Conservation (phyloP, 371 early-diverging fungal species). For the Phascolomyces articulosus region DNA sequence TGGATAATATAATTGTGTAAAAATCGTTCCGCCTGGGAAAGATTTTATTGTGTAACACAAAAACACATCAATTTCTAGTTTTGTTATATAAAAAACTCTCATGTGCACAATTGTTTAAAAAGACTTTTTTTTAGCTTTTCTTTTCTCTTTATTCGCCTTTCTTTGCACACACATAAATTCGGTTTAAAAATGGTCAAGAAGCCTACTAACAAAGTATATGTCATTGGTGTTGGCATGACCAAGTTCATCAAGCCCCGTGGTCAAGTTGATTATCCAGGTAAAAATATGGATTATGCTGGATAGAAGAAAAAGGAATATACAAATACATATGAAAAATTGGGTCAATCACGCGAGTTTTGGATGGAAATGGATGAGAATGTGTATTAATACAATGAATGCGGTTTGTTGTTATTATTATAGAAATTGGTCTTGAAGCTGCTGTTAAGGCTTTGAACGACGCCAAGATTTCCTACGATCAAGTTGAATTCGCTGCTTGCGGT, state of each 20-base stretch:
- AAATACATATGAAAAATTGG: too few species aligned
- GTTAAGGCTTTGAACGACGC: constrained; percentile 79
- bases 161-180: neutral
- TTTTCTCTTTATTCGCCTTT: constrained; percentile 10
- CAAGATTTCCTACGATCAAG: constrained; percentile 64
- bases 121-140: neutral
- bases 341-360: too few species aligned
- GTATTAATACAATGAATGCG: too few species aligned
- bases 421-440: constrained; percentile 73
- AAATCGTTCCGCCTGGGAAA: too few species aligned
- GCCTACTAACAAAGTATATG: constrained; percentile 37
- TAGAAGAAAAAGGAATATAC: too few species aligned
- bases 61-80: too few species aligned
- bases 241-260: constrained; percentile 67
- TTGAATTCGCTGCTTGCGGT: constrained; percentile 67
- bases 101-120: too few species aligned
- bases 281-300: too few species aligned
- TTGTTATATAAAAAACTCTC: too few species aligned
- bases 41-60: too few species aligned
- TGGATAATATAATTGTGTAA: too few species aligned
- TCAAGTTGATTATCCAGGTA: constrained; percentile 64
- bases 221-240: constrained; percentile 72
- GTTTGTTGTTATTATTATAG: constrained; percentile 30
- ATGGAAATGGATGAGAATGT: too few species aligned
- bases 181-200: constrained; percentile 18